Base-by-base conservation (phyloP, 129 eudicot species). In the Flaveria sonorensis region DNA sequence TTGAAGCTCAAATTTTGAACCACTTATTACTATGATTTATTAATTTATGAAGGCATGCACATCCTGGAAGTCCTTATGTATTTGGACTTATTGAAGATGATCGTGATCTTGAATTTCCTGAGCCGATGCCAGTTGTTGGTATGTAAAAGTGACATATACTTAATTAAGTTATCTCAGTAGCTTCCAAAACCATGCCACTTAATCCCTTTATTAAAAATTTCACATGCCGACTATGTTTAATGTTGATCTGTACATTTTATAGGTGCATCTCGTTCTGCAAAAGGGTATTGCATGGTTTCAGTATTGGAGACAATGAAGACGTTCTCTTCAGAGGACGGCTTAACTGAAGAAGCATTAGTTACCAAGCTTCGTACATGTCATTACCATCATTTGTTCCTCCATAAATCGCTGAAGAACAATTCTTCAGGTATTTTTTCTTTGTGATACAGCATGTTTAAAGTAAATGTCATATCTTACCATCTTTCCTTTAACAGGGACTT, bases 121-220 rank as follows among this genome's bases (percentile, higher is more conserved):
- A 95, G 32, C 96, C 99, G 71, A 95, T 91, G 99, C 97, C 97
- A 24, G 97, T 94, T 66, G 86, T 91, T 79, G 99, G 99, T 95
- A 91, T 63, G 81, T 53, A 40, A 66, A 69, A 59, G 19, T 42
- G 53, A 24, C 76, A 48, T 81, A 45, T 28, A 15, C 50, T 59
- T 76, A 28, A 24, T 20, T 56, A 26, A 59, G 10, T 74, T 42
- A 15, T 72, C 73, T 15, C 47, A 24, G 20, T 53, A 52, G 64
- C 21, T 30, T 42, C 7, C 59, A 39, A 18, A 62, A 32, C 5
- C 19, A 15, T 56, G 56, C 26, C 16, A 48, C 50, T 50, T 55
- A 12, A 9, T 14, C 3, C 11, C 7, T 71, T 11, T 36, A 4
- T 10, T 26, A 59, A 21, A 21, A 0, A 8, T 32, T 46, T 26